Base-by-base conservation (phyloP, 2,329 filamentous ascomycete genomes). In the Talaromyces sp. region DNA sequence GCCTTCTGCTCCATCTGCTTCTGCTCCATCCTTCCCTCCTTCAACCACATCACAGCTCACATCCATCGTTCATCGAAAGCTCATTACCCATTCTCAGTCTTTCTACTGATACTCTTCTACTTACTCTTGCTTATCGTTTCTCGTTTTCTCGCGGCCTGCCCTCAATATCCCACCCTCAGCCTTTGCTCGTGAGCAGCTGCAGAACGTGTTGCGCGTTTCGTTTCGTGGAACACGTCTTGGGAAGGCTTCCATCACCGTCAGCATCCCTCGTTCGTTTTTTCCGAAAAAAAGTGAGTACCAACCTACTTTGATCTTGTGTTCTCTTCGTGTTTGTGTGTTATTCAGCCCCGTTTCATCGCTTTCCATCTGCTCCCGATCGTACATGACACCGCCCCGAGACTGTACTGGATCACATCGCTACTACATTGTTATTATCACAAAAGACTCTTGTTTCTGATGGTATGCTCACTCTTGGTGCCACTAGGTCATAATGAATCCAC, bases 1-100 rank as follows among this genome's bases (percentile, higher is more conserved):
- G 26, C 4, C 29, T 46, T 59, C 31, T 60, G 61, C 58, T 57
- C 50, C 57, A 61, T 62, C 65, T 57, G 58, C 62, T 63, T 64
- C 65, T 67, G 62, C 61, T 62, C 61, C 60, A 66, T 52, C 64
- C 65, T 57, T 57, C 27, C 63, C 41, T 61, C 54, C 51, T 62
- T 65, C 73, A 79, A 80, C 80, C 78, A 50, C 56, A 56, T 52
- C 60, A 43, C 52, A 46, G 35, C 38, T 80, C 79, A 82, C 83
- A 79, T 81, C 81, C 78, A 81, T 80, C 80, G 77, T 76, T 70
- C 73, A 73, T 58, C 56, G 10, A 24, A 43, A 78, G 71, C 79
- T 83, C 80, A 78, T 81, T 84, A 81, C 77, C 79, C 71, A 75
- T 60, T 77, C 19, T 77, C 72, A 74, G 74, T 75, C 77, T 79